Evolutionary conservation across 2,329 filamentous ascomycete species (phyloP).

Genomic region (Colletotrichum eremochloae): DNA sequence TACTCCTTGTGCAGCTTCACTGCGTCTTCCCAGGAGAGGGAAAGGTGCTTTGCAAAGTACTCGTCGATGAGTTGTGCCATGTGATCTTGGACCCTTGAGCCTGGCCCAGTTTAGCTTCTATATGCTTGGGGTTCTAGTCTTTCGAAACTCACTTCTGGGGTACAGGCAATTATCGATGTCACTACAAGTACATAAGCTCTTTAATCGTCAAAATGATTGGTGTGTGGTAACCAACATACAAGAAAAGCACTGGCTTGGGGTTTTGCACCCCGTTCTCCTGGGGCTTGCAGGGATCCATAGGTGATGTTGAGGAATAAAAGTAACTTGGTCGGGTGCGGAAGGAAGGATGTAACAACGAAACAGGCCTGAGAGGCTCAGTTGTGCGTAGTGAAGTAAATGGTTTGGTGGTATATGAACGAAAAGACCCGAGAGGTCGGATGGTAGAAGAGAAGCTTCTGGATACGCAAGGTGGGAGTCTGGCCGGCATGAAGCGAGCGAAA

Average conservation of each 20-base stretch:
- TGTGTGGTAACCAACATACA: constrained; percentile 49
- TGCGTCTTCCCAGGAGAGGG: constrained; percentile 82
- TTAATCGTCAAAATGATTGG: neutral
- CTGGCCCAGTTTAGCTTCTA: constrained; percentile 55
- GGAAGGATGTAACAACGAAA: neutral
- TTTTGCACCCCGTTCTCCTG: constrained; percentile 51
- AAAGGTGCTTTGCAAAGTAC: constrained; percentile 77
- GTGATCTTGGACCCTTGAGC: constrained; percentile 84
- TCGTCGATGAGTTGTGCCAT: constrained; percentile 86
- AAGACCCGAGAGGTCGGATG: constrained; percentile 16
- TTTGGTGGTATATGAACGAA: constrained; percentile 2
- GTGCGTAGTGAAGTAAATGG: constrained; percentile 1
- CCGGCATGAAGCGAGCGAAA: constrained; percentile 36
- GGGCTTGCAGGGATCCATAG: constrained; percentile 33
- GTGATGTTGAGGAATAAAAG: constrained; percentile 2
- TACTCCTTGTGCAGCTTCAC: constrained; percentile 88
- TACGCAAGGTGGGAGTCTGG: constrained; percentile 37
- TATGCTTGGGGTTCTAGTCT: neutral
- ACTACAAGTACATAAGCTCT: constrained; percentile 61
- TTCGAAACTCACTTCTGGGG: constrained; percentile 75
- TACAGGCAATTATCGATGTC: constrained; percentile 99
- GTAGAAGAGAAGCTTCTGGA: constrained; percentile 34
- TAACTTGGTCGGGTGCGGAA: neutral
- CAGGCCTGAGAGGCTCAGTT: neutral
- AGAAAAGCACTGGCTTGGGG: constrained; percentile 59